phyloP scores from a whole-genome alignment of 2,329 filamentous ascomycete species.

The Cytospora mali region DNA sequence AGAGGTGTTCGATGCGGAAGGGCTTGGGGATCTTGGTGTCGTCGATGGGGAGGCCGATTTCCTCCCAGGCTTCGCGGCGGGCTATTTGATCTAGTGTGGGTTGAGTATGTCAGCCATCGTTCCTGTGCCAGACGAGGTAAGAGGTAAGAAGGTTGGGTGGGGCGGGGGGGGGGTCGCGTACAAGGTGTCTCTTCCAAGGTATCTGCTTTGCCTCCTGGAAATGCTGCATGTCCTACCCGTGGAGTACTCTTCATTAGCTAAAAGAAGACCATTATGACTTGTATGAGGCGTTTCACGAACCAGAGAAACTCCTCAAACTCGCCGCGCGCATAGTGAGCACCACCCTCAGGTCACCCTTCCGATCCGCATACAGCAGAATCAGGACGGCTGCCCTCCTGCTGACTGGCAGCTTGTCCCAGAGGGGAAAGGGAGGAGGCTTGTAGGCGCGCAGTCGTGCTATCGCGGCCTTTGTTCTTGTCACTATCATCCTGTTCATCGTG shows the following conservation, averaged over 20 bases:
- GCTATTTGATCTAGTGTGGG: slow-evolving; percentile 71
- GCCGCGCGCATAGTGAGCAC: slow-evolving; percentile 70
- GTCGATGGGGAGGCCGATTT: slow-evolving; percentile 83
- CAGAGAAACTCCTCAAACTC: slow-evolving; percentile 69
- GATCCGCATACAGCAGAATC: slow-evolving; percentile 84
- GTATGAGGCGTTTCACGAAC: slow-evolving; percentile 32
- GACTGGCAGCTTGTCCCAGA: slow-evolving; percentile 63
- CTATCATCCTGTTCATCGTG: slow-evolving; percentile 35
- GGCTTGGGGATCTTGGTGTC: slow-evolving; percentile 70
- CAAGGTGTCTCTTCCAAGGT: slow-evolving; percentile 60
- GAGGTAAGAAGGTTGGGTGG: background rate
- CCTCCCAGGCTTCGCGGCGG: slow-evolving; percentile 86
- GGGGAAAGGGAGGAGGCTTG: slow-evolving; percentile 60
- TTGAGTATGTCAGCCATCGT: slow-evolving; percentile 43
- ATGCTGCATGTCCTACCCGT: slow-evolving; percentile 69
- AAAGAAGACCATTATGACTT: background rate
- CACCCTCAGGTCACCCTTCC: slow-evolving; percentile 73
- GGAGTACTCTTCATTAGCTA: background rate
- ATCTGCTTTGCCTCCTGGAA: slow-evolving; percentile 78
- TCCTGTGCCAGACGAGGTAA: slow-evolving; percentile 46
- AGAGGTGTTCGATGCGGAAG: slow-evolving; percentile 86
- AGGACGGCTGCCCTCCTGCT: slow-evolving; percentile 82
- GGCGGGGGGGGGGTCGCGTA: slow-evolving; percentile 40
- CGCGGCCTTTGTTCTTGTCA: slow-evolving; percentile 51
- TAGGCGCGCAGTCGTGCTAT: slow-evolving; percentile 64